Conservation (phyloP, 78 protist species). For the Blattamonas nauphoetae region DNA sequence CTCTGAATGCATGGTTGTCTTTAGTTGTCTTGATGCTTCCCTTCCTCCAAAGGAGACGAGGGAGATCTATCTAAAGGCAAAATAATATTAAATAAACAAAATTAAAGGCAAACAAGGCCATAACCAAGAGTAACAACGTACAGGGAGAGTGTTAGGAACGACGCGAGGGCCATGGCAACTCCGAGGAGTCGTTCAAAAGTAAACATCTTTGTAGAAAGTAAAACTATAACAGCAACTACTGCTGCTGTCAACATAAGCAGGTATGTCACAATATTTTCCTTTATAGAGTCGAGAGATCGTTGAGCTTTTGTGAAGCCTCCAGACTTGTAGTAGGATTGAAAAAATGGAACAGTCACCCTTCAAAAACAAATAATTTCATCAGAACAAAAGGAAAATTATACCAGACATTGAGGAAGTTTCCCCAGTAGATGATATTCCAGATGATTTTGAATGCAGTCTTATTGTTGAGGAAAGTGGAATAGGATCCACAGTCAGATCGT, state of each 20-base stretch:
- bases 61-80: no score
- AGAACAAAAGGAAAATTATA: neutral
- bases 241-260: neutral
- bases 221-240: neutral
- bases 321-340: neutral
- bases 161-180: neutral
- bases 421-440: neutral
- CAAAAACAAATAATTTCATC: neutral
- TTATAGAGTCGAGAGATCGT: neutral
- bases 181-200: neutral
- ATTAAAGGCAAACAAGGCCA: neutral
- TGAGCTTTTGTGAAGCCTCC: neutral
- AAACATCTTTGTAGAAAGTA: neutral
- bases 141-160: neutral
- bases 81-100: no score
- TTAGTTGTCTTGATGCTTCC: no score
- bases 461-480: neutral
- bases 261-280: neutral
- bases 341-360: neutral
- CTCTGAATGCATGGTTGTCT: no score
- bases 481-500: neutral
- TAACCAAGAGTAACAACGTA: neutral
- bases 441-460: neutral
- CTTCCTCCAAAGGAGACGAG: no score
- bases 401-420: neutral